Evolutionary conservation across 2,329 filamentous ascomycete species (phyloP).

Genomic region (Uncinocarpus reesii): DNA sequence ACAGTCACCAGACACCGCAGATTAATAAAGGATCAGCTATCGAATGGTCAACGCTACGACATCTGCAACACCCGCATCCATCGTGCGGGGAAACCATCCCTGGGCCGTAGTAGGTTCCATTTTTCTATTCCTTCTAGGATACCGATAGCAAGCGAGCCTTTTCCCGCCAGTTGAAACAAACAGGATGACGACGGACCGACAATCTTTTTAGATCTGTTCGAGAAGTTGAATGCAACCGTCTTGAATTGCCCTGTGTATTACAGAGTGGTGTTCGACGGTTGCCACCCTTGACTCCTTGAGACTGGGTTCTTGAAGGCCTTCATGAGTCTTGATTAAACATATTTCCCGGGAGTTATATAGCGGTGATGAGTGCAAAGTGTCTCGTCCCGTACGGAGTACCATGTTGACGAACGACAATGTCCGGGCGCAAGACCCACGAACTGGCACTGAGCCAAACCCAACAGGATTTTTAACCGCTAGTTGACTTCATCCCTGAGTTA

Average conservation of each 20-base stretch:
- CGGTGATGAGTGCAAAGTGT: too few species aligned
- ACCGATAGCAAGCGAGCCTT: slow-evolving; percentile 1
- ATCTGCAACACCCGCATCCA: not conserved
- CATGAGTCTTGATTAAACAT: too few species aligned
- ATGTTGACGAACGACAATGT: too few species aligned
- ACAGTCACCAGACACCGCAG: too few species aligned
- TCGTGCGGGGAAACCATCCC: slow-evolving; percentile 3
- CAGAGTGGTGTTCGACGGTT: not conserved
- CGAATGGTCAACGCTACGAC: slow-evolving; percentile 1
- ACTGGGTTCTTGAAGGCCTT: too few species aligned
- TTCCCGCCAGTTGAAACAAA: slow-evolving; percentile 1
- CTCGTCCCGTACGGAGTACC: too few species aligned
- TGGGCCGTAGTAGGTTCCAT: not conserved
- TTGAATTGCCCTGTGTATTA: not conserved
- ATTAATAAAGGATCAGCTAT: not conserved
- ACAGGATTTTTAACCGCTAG: not conserved
- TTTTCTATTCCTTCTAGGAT: not conserved
- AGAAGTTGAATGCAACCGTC: not conserved
- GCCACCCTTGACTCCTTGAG: too few species aligned
- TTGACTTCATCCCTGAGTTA: too few species aligned
- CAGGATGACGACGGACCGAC: not conserved
- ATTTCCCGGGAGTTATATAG: too few species aligned
- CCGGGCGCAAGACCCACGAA: too few species aligned
- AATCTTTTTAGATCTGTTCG: not conserved
- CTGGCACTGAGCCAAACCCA: not conserved